These are phyloP conservation scores for Fusarium proliferatum DNA, from an alignment of 2,329 filamentous ascomycete genomes.

Conservation along the genomic window DNA sequence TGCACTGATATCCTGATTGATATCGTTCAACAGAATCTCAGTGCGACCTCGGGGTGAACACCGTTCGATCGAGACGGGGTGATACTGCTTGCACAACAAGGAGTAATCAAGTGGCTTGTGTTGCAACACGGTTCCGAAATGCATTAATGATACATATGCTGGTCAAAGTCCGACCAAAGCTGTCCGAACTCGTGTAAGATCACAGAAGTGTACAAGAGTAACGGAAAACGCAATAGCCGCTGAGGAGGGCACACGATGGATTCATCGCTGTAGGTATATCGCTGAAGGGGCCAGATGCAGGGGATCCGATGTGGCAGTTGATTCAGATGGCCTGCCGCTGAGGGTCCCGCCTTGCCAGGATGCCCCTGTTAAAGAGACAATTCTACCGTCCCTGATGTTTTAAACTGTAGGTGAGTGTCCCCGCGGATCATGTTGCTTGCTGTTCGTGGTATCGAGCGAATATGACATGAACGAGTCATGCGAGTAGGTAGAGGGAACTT, in stretches of 20 bases:
- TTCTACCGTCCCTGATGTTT: slow-evolving; percentile 30
- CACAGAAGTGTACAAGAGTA: slow-evolving; percentile 11
- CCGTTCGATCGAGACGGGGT: slow-evolving; percentile 31
- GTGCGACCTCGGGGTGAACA: slow-evolving; percentile 18
- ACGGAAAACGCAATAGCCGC: slow-evolving; percentile 12
- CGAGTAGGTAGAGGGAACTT: slow-evolving; percentile 8
- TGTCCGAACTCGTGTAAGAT: not conserved
- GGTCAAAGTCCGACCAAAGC: not conserved
- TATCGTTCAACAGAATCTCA: slow-evolving; percentile 24
- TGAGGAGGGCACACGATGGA: not conserved
- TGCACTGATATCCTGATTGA: slow-evolving; percentile 15
- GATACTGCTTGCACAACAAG: slow-evolving; percentile 16
- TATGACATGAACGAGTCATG: slow-evolving; percentile 23
- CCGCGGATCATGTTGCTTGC: slow-evolving; percentile 16
- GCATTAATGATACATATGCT: not conserved
- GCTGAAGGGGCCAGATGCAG: slow-evolving; percentile 29
- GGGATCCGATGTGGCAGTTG: slow-evolving; percentile 42
- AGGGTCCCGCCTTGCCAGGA: slow-evolving; percentile 32
- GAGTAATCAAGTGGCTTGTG: slow-evolving; percentile 1
- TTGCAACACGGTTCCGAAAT: slow-evolving; percentile 8
- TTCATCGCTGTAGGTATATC: not conserved
- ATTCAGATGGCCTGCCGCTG: slow-evolving; percentile 39
- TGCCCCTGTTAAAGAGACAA: slow-evolving; percentile 35
- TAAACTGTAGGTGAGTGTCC: slow-evolving; percentile 35
- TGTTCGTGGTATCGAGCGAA: slow-evolving; percentile 13